Evolutionary conservation across 192 early-diverging fungal genomes (phyloP), one percentile per base, ranked within the genome.

Genomic region (Backusella westeae): DNA sequence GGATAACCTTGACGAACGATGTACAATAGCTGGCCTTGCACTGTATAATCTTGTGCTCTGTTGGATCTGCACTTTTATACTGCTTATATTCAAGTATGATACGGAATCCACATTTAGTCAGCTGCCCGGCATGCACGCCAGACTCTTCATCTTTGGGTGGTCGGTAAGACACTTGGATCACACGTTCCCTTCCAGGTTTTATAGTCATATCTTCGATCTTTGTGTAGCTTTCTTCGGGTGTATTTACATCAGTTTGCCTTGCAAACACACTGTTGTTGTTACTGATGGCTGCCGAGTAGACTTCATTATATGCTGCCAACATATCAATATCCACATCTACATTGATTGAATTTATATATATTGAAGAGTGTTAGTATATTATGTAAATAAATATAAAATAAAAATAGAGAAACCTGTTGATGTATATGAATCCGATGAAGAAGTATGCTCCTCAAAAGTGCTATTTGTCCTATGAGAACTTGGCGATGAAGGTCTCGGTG

Each of bases 1-100:
- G 97, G 39, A 85, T 81, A 4, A 97, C 93, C 34, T 93, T 91
- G 53, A 99, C 92, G 73, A 97, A 91, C 0, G 97, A 95, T 7
- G 95, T 99, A 78, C 97, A 98, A 26, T 90, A 91, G 36, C 94
- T 87, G 0, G 95, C 91, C 65, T 92, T 96, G 84, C 96, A 98
- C 69, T 96, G 94, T 34, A 99, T 87, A 34, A 89, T 89, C 78
- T 95, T 96, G 32, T 85, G 88, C 41, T 93, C 91, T 44, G 80
- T 87, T 70, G 76, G 75, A 34, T 80, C 44, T 66, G 69, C 71
- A 83, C 53, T 73, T 73, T 65, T 81, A 65, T 78, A 81, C 26
- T 71, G 85, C 26, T 81, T 82, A 69, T 89, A 90, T 34, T 90
- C 78, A 39, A 94, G 79, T n/a, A 92, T 88, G 42, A 95, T 89